phyloP scores from a whole-genome alignment of 345 rosid genomes.

The Populus davidiana region DNA sequence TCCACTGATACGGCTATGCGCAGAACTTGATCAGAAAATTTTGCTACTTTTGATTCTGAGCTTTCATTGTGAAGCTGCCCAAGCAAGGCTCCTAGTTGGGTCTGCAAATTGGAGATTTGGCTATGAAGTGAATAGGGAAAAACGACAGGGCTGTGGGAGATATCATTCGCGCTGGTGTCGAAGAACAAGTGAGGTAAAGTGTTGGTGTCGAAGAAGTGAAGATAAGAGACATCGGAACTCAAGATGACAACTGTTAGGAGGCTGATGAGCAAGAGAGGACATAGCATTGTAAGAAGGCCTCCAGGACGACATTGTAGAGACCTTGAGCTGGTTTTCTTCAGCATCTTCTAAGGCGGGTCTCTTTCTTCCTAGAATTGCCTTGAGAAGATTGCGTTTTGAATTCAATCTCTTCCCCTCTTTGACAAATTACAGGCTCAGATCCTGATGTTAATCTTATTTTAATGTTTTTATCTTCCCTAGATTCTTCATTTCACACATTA shows the following conservation, averaged over 20 bases:
- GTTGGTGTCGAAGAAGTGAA: constrained; percentile 18
- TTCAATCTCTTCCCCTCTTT: background rate
- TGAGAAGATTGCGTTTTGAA: background rate
- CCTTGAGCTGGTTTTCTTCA: constrained; percentile 27
- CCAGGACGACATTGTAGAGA: constrained; percentile 30
- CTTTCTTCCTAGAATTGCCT: background rate
- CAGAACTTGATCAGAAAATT: constrained; percentile 48
- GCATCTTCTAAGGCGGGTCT: constrained; percentile 29
- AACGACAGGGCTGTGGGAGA: background rate
- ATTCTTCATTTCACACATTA: constrained; percentile 2
- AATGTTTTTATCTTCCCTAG: constrained; percentile 24
- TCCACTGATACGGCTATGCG: constrained; percentile 42
- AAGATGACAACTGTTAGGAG: constrained; percentile 26
- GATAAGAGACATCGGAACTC: constrained; percentile 28
- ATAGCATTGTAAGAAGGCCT: constrained; percentile 25
- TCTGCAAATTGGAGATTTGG: constrained; percentile 43
- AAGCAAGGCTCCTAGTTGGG: constrained; percentile 35
- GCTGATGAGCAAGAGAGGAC: constrained; percentile 29
- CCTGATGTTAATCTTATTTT: constrained; percentile 8
- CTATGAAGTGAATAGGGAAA: constrained; percentile 25
- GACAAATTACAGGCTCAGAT: constrained; percentile 11
- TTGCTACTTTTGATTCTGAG: constrained; percentile 24
- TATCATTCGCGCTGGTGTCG: background rate
- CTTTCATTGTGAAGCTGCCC: constrained; percentile 35
- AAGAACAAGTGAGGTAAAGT: no score